Evolutionary conservation across 108 stramenopile species (phyloP).

Genomic region (Aureococcus anophagefferens): DNA sequence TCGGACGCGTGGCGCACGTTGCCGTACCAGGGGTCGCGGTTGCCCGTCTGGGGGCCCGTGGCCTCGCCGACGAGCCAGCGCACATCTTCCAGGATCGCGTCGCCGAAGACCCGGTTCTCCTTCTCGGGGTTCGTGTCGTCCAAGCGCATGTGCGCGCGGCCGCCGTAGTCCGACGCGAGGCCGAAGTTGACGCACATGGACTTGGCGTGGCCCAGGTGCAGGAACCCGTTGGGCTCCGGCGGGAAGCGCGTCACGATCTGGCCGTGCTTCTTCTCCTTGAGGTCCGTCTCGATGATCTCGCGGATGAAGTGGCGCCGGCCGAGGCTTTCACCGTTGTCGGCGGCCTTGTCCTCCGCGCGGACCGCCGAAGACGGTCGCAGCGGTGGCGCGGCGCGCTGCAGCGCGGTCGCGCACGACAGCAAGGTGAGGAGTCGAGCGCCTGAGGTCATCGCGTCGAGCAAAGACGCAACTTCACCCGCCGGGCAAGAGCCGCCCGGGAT

Average conservation of each 20-base stretch:
- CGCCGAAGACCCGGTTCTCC: slow-evolving; percentile 60
- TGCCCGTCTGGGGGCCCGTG: too few relatives aligned
- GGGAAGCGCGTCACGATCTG: slow-evolving; percentile 81
- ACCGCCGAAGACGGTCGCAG: too few relatives aligned
- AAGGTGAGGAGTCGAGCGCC: too few relatives aligned
- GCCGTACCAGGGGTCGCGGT: slow-evolving; percentile 53
- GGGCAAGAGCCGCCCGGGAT: too few relatives aligned
- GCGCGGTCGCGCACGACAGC: too few relatives aligned
- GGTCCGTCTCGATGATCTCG: background rate
- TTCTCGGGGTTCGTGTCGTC: slow-evolving; percentile 86
- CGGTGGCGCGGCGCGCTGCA: too few relatives aligned
- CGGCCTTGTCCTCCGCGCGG: too few relatives aligned
- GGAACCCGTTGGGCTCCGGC: slow-evolving; percentile 95
- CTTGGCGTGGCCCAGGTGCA: slow-evolving; percentile 99
- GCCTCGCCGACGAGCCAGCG: slow-evolving; percentile 44
- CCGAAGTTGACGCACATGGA: slow-evolving; percentile 76
- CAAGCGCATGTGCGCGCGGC: slow-evolving; percentile 70
- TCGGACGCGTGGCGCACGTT: slow-evolving; percentile 61
- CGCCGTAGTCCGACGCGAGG: slow-evolving; percentile 36
- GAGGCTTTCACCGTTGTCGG: too few relatives aligned
- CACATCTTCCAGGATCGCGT: slow-evolving; percentile 76
- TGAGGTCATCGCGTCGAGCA: too few relatives aligned
- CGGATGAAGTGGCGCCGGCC: background rate
- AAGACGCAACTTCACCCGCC: too few relatives aligned
- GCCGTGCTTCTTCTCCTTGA: background rate